Evolutionary conservation across 2,329 filamentous ascomycete species (phyloP).

Genomic region (Xylaria sp.): DNA sequence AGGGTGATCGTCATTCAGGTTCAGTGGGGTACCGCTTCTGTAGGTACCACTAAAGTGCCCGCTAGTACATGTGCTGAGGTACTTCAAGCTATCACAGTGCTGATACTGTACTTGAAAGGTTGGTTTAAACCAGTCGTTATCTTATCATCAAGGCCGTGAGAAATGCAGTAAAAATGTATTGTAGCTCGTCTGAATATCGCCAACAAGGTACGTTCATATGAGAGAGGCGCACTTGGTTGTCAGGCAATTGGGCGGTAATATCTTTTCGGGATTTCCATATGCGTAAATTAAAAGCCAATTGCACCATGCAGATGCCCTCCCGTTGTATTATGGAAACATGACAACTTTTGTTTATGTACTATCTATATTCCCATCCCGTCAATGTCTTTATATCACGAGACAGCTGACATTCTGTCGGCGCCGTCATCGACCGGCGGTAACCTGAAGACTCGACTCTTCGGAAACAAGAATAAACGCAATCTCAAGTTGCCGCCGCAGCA

Average conservation of each 20-base stretch:
- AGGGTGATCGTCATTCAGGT: neutral
- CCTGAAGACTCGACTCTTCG: constrained; percentile 85
- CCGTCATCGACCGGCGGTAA: constrained; percentile 78
- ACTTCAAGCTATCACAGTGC: neutral
- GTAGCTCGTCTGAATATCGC: neutral
- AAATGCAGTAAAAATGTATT: constrained; percentile 6
- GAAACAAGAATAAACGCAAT: constrained; percentile 68
- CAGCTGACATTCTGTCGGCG: constrained; percentile 76
- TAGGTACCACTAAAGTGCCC: too few relatives aligned
- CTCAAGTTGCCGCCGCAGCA: constrained; percentile 83
- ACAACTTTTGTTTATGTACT: constrained; percentile 26
- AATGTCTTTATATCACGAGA: constrained; percentile 97
- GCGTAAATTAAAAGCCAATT: neutral
- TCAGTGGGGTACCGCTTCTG: too few relatives aligned
- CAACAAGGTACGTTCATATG: neutral
- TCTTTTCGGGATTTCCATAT: neutral
- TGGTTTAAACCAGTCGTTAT: neutral
- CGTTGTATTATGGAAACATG: neutral
- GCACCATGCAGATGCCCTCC: constrained; percentile 17
- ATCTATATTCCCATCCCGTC: constrained; percentile 6
- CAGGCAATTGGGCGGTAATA: neutral
- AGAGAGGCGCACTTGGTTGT: neutral
- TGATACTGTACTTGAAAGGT: neutral
- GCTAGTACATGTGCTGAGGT: too few relatives aligned
- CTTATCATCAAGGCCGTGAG: constrained; percentile 10